Conservation (phyloP, 2,329 filamentous ascomycete genomes). For the Diaporthe australafricana region DNA sequence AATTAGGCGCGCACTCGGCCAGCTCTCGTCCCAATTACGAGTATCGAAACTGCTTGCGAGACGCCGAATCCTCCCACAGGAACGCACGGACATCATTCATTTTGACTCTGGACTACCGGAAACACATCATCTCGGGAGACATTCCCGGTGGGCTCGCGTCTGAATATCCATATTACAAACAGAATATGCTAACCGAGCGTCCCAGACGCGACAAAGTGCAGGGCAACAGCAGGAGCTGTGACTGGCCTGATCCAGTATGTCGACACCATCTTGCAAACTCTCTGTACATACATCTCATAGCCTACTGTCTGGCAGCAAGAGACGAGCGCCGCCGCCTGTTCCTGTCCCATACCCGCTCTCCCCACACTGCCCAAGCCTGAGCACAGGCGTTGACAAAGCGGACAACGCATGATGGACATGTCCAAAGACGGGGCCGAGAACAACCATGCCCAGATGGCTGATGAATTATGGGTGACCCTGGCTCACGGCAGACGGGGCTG, state of each 20-base stretch:
- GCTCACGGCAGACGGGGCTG: neutral
- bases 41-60: neutral
- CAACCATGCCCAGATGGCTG: neutral
- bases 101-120: neutral
- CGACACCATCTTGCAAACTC: neutral
- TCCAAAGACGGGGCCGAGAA: neutral
- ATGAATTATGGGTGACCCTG: constrained; percentile 4
- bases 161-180: neutral
- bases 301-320: neutral
- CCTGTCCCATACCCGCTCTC: neutral
- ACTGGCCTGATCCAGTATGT: neutral
- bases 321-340: neutral
- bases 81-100: neutral
- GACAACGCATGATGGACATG: neutral
- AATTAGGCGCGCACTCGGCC: constrained; percentile 25
- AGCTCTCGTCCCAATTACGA: neutral
- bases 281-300: too few relatives aligned
- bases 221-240: neutral
- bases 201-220: neutral
- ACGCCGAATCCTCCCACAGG: neutral
- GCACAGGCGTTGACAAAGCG: neutral
- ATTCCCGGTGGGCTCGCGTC: constrained; percentile 4
- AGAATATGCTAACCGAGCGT: neutral
- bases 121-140: constrained; percentile 6
- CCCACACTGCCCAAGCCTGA: neutral